phyloP scores from a whole-genome alignment of 1,139 yeast genomes.

The Hansenula anomala region DNA sequence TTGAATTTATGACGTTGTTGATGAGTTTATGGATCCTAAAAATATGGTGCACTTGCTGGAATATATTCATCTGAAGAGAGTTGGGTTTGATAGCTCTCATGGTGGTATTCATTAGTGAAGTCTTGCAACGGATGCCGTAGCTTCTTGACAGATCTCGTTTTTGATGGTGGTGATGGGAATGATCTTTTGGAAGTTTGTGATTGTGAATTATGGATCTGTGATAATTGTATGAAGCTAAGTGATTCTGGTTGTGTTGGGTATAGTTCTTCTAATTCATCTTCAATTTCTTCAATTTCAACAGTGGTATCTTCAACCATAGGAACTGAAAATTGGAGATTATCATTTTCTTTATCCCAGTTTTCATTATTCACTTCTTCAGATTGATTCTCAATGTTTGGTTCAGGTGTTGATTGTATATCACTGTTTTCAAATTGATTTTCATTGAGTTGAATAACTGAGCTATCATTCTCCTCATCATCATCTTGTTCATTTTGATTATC shows the following conservation, averaged over 20 bases:
- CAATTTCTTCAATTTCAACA: constrained; percentile 13
- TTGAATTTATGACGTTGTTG: no score
- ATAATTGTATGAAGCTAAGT: constrained; percentile 10
- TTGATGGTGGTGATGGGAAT: no score
- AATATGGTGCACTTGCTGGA: constrained; percentile 13
- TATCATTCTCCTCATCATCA: neutral
- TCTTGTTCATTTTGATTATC: neutral
- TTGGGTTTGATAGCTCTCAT: neutral
- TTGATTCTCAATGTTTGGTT: no score
- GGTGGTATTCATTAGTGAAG: neutral
- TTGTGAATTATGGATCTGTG: constrained; percentile 10
- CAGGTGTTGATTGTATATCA: no score
- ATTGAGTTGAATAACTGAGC: neutral
- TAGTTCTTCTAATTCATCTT: constrained; percentile 21
- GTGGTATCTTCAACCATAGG: constrained; percentile 1
- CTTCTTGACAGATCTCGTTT: neutral
- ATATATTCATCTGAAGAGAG: constrained; percentile 1
- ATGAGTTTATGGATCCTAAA: no score
- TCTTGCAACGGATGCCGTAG: neutral
- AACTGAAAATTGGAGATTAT: neutral
- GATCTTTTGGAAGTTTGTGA: neutral
- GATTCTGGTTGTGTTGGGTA: constrained; percentile 24
- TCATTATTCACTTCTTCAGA: no score
- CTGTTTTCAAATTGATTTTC: neutral
- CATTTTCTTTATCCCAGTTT: no score